These are phyloP conservation scores for Lunularia cruciata DNA, from an alignment of 225 moss, liverwort and hornwort species.

Conservation along the genomic window DNA sequence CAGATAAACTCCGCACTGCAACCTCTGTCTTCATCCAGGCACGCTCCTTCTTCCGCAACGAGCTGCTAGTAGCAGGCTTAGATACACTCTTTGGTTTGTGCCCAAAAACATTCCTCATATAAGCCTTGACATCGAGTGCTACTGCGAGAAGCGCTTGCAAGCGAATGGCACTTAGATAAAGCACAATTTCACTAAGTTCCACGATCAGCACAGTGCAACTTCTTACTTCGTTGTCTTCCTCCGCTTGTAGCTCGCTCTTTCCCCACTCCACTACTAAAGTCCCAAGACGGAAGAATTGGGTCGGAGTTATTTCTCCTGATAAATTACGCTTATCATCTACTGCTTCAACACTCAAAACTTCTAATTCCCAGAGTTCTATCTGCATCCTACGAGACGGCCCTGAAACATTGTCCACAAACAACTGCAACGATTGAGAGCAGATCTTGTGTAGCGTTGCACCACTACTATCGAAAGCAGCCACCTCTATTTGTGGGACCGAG, in stretches of 20 bases:
- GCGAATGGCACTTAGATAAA: slow-evolving; percentile 61
- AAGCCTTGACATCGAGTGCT: slow-evolving; percentile 59
- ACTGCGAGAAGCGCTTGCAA: slow-evolving; percentile 68
- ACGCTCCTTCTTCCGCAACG: slow-evolving; percentile 45
- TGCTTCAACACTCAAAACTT: slow-evolving; percentile 75
- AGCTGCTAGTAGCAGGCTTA: slow-evolving; percentile 37
- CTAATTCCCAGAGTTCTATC: slow-evolving; percentile 80
- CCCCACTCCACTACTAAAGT: slow-evolving; percentile 95
- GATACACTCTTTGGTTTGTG: slow-evolving; percentile 43
- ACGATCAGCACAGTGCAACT: slow-evolving; percentile 60
- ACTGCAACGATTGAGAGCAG: slow-evolving; percentile 76
- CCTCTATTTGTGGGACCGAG: slow-evolving; percentile 76
- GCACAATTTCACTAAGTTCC: slow-evolving; percentile 64
- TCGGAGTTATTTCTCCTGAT: slow-evolving; percentile 53
- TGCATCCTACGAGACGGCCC: slow-evolving; percentile 73
- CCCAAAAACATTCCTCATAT: slow-evolving; percentile 52
- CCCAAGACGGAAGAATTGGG: slow-evolving; percentile 74
- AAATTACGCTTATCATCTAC: slow-evolving; percentile 31
- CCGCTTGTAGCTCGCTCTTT: slow-evolving; percentile 53
- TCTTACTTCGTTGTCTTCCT: slow-evolving; percentile 54
- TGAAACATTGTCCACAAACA: slow-evolving; percentile 65
- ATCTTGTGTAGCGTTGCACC: slow-evolving; percentile 67
- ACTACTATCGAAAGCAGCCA: slow-evolving; percentile 63
- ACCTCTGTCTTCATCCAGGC: slow-evolving; percentile 57
- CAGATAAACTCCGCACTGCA: slow-evolving; percentile 68